Percentiles rank a stretch among this genome's conserved stretches.
These are phyloP conservation scores for Lactarius sanguifluus DNA, from an alignment of 768 basidiomycete species.

Conservation along the genomic window DNA sequence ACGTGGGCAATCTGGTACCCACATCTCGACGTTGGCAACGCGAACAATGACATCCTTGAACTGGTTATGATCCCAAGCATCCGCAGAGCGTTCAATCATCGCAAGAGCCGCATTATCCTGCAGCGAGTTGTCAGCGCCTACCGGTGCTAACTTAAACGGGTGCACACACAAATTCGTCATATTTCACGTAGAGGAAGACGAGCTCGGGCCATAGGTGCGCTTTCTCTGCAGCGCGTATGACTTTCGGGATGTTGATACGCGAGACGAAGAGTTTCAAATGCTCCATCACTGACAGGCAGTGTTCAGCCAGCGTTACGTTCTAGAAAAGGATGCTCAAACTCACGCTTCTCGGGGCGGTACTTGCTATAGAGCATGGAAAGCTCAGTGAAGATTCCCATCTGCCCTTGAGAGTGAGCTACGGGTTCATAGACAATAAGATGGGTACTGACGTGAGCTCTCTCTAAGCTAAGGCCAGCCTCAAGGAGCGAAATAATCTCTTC, in stretches of 20 bases:
- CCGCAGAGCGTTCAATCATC: slow-evolving; percentile 98
- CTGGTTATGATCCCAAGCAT: slow-evolving; percentile 99
- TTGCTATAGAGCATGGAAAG: slow-evolving; percentile 91
- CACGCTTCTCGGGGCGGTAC: slow-evolving; percentile 89
- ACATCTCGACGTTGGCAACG: slow-evolving; percentile 98
- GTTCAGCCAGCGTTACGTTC: not conserved
- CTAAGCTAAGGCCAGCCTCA: slow-evolving; percentile 94
- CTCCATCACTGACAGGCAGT: slow-evolving; percentile 77
- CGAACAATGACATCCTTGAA: slow-evolving; percentile 99
- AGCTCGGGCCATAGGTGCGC: slow-evolving; percentile 98
- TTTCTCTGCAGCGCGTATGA: slow-evolving; percentile 93
- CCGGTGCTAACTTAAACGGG: not conserved
- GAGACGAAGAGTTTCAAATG: slow-evolving; percentile 95
- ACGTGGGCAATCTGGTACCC: slow-evolving; percentile 32
- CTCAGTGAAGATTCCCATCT: slow-evolving; percentile 99
- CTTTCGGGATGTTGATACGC: slow-evolving; percentile 98
- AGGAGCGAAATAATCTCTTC: slow-evolving; percentile 89
- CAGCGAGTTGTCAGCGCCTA: slow-evolving; percentile 6
- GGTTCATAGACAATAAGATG: slow-evolving; percentile 7
- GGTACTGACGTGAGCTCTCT: slow-evolving; percentile 80
- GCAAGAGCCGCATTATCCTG: slow-evolving; percentile 96
- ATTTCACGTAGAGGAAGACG: slow-evolving; percentile 98
- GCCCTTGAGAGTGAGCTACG: slow-evolving; percentile 21
- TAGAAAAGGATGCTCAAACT: slow-evolving; percentile 35
- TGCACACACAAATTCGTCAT: slow-evolving; percentile 81